Evolutionary conservation across 352 stramenopile genomes (phyloP).

Genomic region (Discostella stelligera): DNA sequence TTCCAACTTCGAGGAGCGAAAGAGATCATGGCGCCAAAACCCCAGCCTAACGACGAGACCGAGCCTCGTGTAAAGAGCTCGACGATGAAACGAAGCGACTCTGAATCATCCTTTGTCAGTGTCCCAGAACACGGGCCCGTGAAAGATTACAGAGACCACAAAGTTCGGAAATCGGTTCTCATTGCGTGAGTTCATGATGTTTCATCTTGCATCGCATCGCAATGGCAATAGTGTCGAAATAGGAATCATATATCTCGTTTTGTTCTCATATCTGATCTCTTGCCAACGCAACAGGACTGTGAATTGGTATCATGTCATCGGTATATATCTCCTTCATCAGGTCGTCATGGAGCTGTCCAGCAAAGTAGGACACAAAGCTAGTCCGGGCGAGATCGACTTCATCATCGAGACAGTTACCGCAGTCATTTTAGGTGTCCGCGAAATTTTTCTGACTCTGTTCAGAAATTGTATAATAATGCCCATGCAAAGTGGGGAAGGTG

Average conservation of each 20-base stretch:
- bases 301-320: conserved; percentile 81
- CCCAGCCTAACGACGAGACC: conserved; percentile 9
- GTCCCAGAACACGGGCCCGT: conserved; percentile 39
- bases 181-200: conserved; percentile 69
- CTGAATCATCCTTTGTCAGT: conserved; percentile 47
- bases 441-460: conserved; percentile 54
- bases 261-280: background rate
- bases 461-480: conserved; percentile 57
- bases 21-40: conserved; percentile 25
- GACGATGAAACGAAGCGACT: conserved; percentile 35
- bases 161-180: conserved; percentile 71
- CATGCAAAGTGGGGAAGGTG: conserved; percentile 51
- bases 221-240: too few relatives aligned
- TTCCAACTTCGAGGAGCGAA: too few relatives aligned
- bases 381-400: conserved; percentile 51
- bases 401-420: conserved; percentile 58
- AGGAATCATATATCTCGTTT: background rate
- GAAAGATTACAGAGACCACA: conserved; percentile 61
- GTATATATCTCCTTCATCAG: conserved; percentile 74
- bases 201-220: background rate
- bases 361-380: conserved; percentile 46
- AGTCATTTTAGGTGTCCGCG: conserved; percentile 50
- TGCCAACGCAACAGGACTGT: conserved; percentile 64
- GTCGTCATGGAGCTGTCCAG: conserved; percentile 62
- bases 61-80: conserved; percentile 5